Conservation (phyloP, 768 basidiomycete genomes). For the Sarcodon aspratus region DNA sequence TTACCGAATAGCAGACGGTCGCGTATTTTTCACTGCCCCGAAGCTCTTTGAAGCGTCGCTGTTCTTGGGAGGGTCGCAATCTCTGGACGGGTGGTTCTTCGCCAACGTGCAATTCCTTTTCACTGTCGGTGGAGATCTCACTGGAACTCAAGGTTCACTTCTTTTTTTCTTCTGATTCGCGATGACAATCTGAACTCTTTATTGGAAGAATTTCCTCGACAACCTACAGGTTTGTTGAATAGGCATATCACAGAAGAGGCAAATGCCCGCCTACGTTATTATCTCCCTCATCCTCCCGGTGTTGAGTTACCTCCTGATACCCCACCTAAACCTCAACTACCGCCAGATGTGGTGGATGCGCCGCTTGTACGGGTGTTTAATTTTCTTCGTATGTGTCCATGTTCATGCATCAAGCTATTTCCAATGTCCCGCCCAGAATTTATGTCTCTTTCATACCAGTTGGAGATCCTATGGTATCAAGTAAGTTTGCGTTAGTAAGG, state of each 20-base stretch:
- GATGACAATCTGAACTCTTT: neutral
- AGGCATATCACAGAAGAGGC: slow-evolving; percentile 66
- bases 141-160: slow-evolving; percentile 53
- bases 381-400: slow-evolving; percentile 61
- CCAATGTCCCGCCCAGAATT: slow-evolving; percentile 41
- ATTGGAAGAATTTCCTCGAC: slow-evolving; percentile 57
- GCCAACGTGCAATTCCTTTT: slow-evolving; percentile 68
- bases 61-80: slow-evolving; percentile 59
- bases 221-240: slow-evolving; percentile 50
- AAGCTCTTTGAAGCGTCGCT: slow-evolving; percentile 66
- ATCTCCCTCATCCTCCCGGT: slow-evolving; percentile 37
- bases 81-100: slow-evolving; percentile 78
- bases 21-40: slow-evolving; percentile 64
- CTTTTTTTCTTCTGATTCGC: neutral
- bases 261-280: slow-evolving; percentile 53
- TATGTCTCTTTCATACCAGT: slow-evolving; percentile 86
- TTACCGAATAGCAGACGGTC: slow-evolving; percentile 66
- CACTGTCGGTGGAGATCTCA: slow-evolving; percentile 61
- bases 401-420: slow-evolving; percentile 1
- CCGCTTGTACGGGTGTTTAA: slow-evolving; percentile 82
- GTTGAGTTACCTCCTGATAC: slow-evolving; percentile 27
- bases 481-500: slow-evolving; percentile 13
- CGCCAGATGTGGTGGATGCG: slow-evolving; percentile 57
- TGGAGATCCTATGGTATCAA: slow-evolving; percentile 83
- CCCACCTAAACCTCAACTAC: slow-evolving; percentile 38